Base-by-base conservation (phyloP, 768 basidiomycete genomes). In the Tricholoma terreum region DNA sequence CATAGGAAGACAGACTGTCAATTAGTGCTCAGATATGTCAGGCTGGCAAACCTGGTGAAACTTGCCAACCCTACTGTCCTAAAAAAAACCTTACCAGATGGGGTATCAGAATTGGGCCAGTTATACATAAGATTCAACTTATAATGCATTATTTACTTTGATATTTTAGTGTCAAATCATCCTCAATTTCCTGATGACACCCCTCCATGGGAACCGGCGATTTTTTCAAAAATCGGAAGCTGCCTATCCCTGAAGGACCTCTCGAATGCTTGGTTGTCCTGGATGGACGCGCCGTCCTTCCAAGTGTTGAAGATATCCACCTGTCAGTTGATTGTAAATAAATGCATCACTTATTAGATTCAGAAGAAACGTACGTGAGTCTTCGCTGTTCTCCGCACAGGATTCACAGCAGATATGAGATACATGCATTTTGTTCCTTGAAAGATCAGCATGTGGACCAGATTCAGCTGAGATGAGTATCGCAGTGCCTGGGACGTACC, bases 371-470 rank as follows among this genome's bases (percentile, higher is more conserved):
- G 48, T 50, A 75, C 75, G 52, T 73, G 75, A 30, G 69, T 66
- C 61, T 76, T 75, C 0, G 75, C 75, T 1, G 64, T 67, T 52
- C 75, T 60, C 75, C 75, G 75, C 17, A 65, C 69, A 4, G 73
- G 73, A 42, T 65, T 63, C 21, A 76, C 61, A 17, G 75, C 72
- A 12, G 64, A n/a, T n/a, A 69, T 19, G 63, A 61, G 12, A 75
- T 63, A 22, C 69, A 24, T 8, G 69, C 70, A 56, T 74, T 75
- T 34, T 65, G 63, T 69, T 60, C 11, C 73, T 69, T 70, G 43
- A 22, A 42, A 38, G 9, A 24, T 14, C 7, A 33, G 40, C 46
- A 14, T 27, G 34, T 3, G 15, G 21, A 24, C 10, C 8, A n/a
- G 34, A 24, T 24, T 45, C 1, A 14, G 3, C 12, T 19, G 9